Conservation (phyloP, 441 rosid species). For the Populus hybrid region DNA sequence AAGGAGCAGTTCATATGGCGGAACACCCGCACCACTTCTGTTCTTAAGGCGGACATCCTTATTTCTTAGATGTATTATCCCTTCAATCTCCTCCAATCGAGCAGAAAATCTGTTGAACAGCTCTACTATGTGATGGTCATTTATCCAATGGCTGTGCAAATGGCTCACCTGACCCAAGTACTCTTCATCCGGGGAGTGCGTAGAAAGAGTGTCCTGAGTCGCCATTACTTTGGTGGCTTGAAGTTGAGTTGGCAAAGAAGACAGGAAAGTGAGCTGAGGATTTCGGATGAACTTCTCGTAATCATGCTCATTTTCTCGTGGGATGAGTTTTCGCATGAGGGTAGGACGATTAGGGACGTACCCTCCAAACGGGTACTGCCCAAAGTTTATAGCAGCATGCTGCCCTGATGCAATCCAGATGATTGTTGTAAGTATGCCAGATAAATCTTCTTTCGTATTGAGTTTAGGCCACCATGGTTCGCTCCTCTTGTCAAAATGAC, state of each 20-base stretch:
- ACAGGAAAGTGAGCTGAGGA: conserved; percentile 62
- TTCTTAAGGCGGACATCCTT: conserved; percentile 53
- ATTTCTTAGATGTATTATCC: conserved; percentile 54
- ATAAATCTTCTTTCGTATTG: conserved; percentile 61
- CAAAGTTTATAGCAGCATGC: conserved; percentile 95
- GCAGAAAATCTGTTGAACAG: conserved; percentile 51
- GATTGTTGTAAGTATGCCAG: conserved; percentile 60
- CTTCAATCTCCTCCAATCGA: conserved; percentile 65
- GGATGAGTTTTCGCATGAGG: conserved; percentile 68
- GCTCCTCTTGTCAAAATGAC: conserved; percentile 78
- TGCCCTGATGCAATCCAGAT: conserved; percentile 91
- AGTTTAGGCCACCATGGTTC: conserved; percentile 97
- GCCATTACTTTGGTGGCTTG: conserved; percentile 99
- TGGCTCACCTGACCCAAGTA: conserved; percentile 64
- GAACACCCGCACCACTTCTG: conserved; percentile 89
- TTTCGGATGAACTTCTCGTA: conserved; percentile 58
- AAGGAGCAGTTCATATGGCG: conserved; percentile 80
- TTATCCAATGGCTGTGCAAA: conserved; percentile 62
- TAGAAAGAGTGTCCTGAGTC: conserved; percentile 79
- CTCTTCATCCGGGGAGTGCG: conserved; percentile 93
- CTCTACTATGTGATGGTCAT: conserved; percentile 49
- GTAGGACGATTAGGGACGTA: conserved; percentile 92
- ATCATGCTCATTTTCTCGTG: conserved; percentile 50
- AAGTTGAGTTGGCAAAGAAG: conserved; percentile 76
- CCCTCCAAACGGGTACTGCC: conserved; percentile 95